Percentiles rank a stretch among this genome's conserved stretches.
Evolutionary conservation across 2,329 filamentous ascomycete genomes (phyloP).

Genomic region (Curvularia sp.): DNA sequence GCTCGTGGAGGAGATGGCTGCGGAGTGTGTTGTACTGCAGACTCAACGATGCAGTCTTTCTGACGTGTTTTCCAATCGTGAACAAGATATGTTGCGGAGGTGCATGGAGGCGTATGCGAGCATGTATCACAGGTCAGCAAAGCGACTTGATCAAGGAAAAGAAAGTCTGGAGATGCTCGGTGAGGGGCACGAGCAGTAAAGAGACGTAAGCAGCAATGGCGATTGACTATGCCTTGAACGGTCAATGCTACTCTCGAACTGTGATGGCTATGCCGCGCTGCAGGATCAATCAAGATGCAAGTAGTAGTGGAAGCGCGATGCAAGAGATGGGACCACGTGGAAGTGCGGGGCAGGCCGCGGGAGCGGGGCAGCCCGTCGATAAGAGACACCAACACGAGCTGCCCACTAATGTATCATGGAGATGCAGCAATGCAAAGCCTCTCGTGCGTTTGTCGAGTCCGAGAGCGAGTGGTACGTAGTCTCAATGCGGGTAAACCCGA

Average conservation of each 20-base stretch:
- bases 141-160: background rate
- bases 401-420: background rate
- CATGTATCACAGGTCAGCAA: background rate
- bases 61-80: constrained; percentile 13
- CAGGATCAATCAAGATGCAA: constrained; percentile 1
- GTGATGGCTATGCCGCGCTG: background rate
- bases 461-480: background rate
- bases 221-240: constrained; percentile 5
- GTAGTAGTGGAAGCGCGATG: background rate
- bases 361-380: constrained; percentile 15
- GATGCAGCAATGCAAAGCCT: background rate
- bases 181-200: background rate
- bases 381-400: constrained; percentile 4
- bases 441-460: background rate
- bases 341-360: constrained; percentile 15
- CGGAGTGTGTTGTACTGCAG: constrained; percentile 4
- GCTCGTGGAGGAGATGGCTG: background rate
- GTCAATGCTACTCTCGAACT: background rate
- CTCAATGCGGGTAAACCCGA: background rate
- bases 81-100: constrained; percentile 1
- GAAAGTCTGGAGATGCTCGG: background rate
- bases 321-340: constrained; percentile 8
- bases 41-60: background rate
- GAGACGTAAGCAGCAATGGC: background rate
- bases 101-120: constrained; percentile 2